Conservation (phyloP, 306 rosid species). For the Comarum palustre region DNA sequence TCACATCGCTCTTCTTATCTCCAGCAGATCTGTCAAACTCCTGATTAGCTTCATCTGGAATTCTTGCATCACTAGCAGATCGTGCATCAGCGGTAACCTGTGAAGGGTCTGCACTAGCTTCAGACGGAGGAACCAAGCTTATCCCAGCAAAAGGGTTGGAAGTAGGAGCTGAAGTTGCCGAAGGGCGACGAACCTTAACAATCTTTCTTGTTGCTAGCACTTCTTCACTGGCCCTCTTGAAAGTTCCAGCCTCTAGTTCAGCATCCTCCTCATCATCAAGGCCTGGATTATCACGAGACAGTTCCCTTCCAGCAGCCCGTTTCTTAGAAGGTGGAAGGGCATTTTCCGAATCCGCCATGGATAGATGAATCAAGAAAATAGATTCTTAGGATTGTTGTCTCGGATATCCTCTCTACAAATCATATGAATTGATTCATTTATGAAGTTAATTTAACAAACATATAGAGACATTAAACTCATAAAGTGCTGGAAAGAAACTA, state of each 20-base stretch:
- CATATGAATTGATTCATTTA: constrained; percentile 13
- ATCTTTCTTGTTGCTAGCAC: constrained; percentile 84
- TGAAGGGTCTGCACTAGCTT: constrained; percentile 32
- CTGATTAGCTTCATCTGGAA: constrained; percentile 33
- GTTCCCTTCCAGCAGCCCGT: constrained; percentile 90
- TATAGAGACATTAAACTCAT: not conserved
- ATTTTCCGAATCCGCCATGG: constrained; percentile 78
- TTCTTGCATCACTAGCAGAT: not conserved
- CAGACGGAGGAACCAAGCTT: constrained; percentile 51
- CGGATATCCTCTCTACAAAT: constrained; percentile 34
- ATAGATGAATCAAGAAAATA: constrained; percentile 25
- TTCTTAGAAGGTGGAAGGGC: constrained; percentile 69
- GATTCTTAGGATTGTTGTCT: constrained; percentile 3
- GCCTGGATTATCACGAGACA: constrained; percentile 71
- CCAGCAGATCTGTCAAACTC: constrained; percentile 39
- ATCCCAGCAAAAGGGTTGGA: constrained; percentile 87
- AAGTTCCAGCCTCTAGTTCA: constrained; percentile 68
- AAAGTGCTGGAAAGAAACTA: not conserved
- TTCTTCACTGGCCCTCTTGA: constrained; percentile 88
- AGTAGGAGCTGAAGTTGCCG: constrained; percentile 46
- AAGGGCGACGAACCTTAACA: constrained; percentile 78
- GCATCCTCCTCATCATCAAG: constrained; percentile 68
- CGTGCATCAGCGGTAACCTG: constrained; percentile 41
- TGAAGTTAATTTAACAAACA: not conserved
- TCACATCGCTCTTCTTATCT: constrained; percentile 25